Base-by-base conservation (phyloP, 2,329 filamentous ascomycete species). In the Paecilomyces niveus region DNA sequence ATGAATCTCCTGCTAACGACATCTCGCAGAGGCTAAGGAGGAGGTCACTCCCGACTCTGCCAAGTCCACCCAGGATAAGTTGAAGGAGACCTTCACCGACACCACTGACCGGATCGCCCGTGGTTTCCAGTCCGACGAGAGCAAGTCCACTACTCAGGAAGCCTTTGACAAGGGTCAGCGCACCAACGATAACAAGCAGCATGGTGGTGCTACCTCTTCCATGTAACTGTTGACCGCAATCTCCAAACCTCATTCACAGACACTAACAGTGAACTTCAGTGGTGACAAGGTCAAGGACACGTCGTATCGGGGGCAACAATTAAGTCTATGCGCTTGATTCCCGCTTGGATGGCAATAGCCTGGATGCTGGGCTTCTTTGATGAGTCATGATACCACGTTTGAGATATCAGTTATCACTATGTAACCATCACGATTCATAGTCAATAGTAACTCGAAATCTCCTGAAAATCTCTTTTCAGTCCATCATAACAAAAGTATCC, bases 41-140 rank as follows among this genome's bases (percentile, higher is more conserved):
- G 76, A 80, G 67, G 62, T 83, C 58, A 83, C 79, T 66, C 84
- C 85, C 59, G 79, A 86, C 72, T 78, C 78, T 69, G 72, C 79
- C 74, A 87, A 87, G 78, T 85, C 83, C 62, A 84, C 83, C 66
- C 74, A 79, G 67, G 75, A 85, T 63, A 84, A 85, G 78, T 64
- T 81, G 62, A 81, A 81, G 71, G 84, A 87, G 72, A 70, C 72
- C 57, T 54, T 82, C 68, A 85, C 83, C 62, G 82, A 83, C 65
- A 77, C 78, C 58, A 72, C 69, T 58, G 85, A 86, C 76, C 84
- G 83, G 67, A 55, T 80, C 62, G 72, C 77, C 65, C 81, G 81
- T 63, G 79, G 80, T 59, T 32, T 71, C 52, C 76, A 82, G 69
- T 69, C 80, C 68, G 84, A 87, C 65, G 69, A 74, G 39, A 71